phyloP scores from a whole-genome alignment of 1,284 basidiomycete species.

The Tylopilus sp. region DNA sequence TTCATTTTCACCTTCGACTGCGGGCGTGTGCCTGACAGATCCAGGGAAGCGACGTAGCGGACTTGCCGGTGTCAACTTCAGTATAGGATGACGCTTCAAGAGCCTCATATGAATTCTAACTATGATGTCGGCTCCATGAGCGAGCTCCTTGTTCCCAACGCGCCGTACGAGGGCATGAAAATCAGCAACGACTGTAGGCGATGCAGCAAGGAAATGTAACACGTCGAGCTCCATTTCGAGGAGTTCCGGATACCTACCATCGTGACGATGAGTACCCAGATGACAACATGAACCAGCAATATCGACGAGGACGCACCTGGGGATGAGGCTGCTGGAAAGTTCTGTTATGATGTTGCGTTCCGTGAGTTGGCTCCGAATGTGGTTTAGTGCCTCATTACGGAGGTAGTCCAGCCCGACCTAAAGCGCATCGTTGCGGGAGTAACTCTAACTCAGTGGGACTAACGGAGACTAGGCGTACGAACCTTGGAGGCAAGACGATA shows the following conservation, averaged over 20 bases:
- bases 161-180: conserved; percentile 15
- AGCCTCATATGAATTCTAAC: conserved; percentile 24
- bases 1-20: no score
- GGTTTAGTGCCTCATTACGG: conserved; percentile 18
- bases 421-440: no score
- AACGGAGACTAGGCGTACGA: no score
- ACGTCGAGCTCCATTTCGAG: conserved; percentile 29
- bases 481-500: conserved; percentile 30
- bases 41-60: no score
- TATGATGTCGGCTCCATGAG: conserved; percentile 24
- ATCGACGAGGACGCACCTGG: conserved; percentile 21
- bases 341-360: conserved; percentile 27
- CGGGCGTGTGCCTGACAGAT: no score
- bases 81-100: conserved; percentile 3
- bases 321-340: conserved; percentile 17
- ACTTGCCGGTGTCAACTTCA: no score
- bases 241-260: conserved; percentile 19
- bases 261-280: no score
- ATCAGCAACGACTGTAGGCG: conserved; percentile 7
- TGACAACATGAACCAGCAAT: no score
- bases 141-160: conserved; percentile 23
- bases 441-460: no score
- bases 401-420: conserved; percentile 23
- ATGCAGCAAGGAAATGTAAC: conserved; percentile 22
- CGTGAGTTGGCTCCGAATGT: conserved; percentile 19